Conservation (phyloP, 2,329 filamentous ascomycete species). For the Lizonia empirigonia region DNA sequence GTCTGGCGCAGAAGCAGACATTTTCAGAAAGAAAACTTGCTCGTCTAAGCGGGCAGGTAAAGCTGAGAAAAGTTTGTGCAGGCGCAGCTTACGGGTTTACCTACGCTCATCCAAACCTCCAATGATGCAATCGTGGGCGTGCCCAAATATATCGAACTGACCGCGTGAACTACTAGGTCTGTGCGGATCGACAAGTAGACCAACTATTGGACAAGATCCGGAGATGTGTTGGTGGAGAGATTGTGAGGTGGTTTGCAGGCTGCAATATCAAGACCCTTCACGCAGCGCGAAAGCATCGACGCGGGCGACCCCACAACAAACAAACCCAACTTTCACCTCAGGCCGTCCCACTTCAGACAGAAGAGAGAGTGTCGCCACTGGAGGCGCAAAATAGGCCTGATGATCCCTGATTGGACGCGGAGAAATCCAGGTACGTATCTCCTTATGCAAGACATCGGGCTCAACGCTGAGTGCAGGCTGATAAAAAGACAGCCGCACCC, state of each 20-base stretch:
- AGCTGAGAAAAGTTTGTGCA: not conserved
- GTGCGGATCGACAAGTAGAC: not conserved
- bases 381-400: not conserved
- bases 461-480: no score
- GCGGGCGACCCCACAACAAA: slow-evolving; percentile 30
- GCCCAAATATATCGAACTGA: not conserved
- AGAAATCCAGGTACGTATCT: not conserved
- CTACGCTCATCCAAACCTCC: not conserved
- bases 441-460: not conserved
- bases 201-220: not conserved
- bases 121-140: not conserved
- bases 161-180: not conserved
- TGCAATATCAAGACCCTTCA: slow-evolving; percentile 5
- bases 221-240: not conserved
- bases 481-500: no score
- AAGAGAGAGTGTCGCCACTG: not conserved
- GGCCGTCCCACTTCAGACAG: not conserved
- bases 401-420: not conserved
- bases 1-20: slow-evolving; percentile 22
- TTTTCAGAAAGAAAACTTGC: not conserved
- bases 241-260: slow-evolving; percentile 3
- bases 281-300: slow-evolving; percentile 7
- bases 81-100: not conserved
- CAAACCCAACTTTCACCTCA: slow-evolving; percentile 18
- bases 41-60: not conserved